These are phyloP conservation scores for Alternaria sp. DNA, from an alignment of 2,329 filamentous ascomycete genomes.

Conservation along the genomic window DNA sequence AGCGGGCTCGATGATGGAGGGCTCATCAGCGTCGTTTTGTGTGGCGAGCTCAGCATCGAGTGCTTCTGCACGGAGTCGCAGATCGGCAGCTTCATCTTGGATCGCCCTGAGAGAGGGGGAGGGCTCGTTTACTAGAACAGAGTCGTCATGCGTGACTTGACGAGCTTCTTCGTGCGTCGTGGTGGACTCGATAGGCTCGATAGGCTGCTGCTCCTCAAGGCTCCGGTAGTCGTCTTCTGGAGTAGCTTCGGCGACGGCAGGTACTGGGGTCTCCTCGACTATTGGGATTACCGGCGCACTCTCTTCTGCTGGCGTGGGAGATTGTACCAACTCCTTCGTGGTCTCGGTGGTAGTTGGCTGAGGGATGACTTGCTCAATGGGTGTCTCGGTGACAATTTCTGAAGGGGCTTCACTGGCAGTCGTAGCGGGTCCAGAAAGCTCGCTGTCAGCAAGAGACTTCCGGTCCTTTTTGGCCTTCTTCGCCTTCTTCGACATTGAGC, in stretches of 20 bases:
- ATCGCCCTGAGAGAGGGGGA: constrained; percentile 35
- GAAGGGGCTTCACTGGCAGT: constrained; percentile 3
- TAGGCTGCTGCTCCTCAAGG: background rate
- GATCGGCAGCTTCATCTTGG: constrained; percentile 34
- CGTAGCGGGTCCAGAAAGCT: background rate
- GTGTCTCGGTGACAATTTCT: constrained; percentile 1
- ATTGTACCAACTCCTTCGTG: background rate
- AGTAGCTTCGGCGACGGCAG: background rate
- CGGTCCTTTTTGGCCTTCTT: constrained; percentile 30
- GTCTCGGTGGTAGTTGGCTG: background rate
- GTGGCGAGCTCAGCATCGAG: constrained; percentile 28
- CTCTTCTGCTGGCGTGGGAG: background rate
- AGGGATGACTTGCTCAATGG: background rate
- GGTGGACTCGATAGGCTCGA: background rate
- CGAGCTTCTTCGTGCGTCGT: background rate
- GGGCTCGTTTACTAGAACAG: constrained; percentile 2
- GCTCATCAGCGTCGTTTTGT: constrained; percentile 13
- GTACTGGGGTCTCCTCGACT: background rate
- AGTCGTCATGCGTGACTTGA: background rate
- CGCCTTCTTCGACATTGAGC: constrained; percentile 34
- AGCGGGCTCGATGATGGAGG: constrained; percentile 15
- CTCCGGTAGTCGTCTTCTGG: constrained; percentile 1
- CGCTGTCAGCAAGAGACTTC: constrained; percentile 9
- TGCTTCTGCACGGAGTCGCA: constrained; percentile 36
- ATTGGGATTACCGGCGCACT: background rate